Conservation (phyloP, 2,329 filamentous ascomycete species). For the Verticillium albo-atrum region DNA sequence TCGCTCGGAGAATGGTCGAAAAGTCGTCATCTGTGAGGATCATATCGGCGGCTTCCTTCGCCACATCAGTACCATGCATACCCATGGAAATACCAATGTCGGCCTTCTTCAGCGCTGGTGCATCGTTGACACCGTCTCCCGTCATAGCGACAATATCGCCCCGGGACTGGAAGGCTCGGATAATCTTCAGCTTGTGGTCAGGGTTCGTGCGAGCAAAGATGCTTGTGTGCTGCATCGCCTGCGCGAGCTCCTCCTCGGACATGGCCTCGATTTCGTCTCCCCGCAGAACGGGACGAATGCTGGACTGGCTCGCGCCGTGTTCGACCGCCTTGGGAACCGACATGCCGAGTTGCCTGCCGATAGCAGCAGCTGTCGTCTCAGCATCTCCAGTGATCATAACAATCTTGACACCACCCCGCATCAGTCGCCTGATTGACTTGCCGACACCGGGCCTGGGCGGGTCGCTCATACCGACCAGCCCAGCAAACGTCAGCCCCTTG, state of each 20-base stretch:
- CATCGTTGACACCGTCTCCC: constrained; percentile 96
- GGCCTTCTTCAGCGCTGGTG: constrained; percentile 91
- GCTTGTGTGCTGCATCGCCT: constrained; percentile 81
- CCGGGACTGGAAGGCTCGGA: constrained; percentile 82
- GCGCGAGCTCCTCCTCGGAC: constrained; percentile 77
- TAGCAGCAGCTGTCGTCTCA: constrained; percentile 89
- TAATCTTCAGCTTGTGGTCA: constrained; percentile 97
- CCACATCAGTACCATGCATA: constrained; percentile 88
- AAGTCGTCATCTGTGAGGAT: constrained; percentile 88
- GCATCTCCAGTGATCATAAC: constrained; percentile 99
- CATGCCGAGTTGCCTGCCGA: constrained; percentile 95
- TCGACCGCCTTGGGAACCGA: constrained; percentile 57
- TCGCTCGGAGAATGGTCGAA: constrained; percentile 86
- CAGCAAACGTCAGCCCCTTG: constrained; percentile 80
- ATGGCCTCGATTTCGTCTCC: constrained; percentile 93
- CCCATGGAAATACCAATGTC: constrained; percentile 99
- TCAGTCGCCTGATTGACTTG: constrained; percentile 80
- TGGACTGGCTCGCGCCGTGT: constrained; percentile 49
- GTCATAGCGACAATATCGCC: constrained; percentile 99
- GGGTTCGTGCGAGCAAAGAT: constrained; percentile 96
- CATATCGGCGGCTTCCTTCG: constrained; percentile 95
- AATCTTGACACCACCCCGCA: constrained; percentile 92
- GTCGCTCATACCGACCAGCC: constrained; percentile 95
- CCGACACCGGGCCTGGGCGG: constrained; percentile 88
- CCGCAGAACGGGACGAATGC: constrained; percentile 68